Base-by-base conservation (phyloP, 169 alveolate genomes). In the Plasmodium billcollinsi region DNA sequence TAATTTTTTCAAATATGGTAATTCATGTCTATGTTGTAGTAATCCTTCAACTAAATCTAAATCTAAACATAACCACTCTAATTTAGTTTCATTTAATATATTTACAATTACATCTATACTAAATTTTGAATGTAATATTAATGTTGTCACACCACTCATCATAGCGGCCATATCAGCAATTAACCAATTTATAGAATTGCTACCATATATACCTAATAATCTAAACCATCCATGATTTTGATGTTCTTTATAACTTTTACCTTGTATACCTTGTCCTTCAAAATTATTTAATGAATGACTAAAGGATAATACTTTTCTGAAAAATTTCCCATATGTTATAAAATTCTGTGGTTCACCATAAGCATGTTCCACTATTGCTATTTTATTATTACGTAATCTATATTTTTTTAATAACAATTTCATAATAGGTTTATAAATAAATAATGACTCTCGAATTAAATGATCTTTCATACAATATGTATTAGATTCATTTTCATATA, bases 121-220 rank as follows among this genome's bases (percentile, higher is more conserved):
- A 52, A 83, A 83, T 47, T 70, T 83, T 2, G 91, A 67, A 26
- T 83, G 85, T 83, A 83, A 69, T 7, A 83, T 63, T 1, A 83
- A 18, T 6, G 69, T 67, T 12, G 91, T 83, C 5, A 45, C 52
- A 33, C 70, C 83, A 47, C 74, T 83, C 20, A 3, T 14, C 83
- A 69, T 45, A 50, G 67, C 12, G 12, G 91, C 80, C 4, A 83
- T 33, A 56, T 83, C 91, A 2, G 83, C 83, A 8, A 18, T 15
- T 20, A 83, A 15, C 91, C 91, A 83, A 61, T 83, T 83, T 2
- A 62, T 20, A 1, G 91, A 83, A 49, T 83, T 83, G 26, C 33
- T n/a, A 39, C 85, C 91, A 69, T 70, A 83, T n/a, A 83, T 69
- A n/a, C 91, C 91, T 61, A 83, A 45, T 3, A 83, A 0, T 54